Evolutionary conservation across 2,329 filamentous ascomycete genomes (phyloP), one percentile per base, ranked within the genome.

Genomic region (Phaeosphaeriaceae sp.): DNA sequence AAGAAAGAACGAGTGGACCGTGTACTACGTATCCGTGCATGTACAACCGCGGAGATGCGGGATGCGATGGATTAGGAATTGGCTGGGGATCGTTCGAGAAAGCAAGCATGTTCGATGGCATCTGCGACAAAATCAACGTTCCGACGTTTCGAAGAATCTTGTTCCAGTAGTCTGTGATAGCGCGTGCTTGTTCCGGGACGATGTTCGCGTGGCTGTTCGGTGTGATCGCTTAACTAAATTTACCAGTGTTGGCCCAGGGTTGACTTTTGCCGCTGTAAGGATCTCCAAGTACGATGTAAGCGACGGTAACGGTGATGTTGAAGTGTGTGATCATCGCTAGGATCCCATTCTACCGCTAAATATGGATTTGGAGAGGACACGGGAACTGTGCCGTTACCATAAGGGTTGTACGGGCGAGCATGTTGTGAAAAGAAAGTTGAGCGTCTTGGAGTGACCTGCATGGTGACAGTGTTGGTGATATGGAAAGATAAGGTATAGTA

Each of bases 401-500:
- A 40, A 40, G 36, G 36, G 36, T 40, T 40, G 13, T 40, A n/a
- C 36, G 36, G 15, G 13, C 44, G 44, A 25, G 22, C 13, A 24
- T 48, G 22, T 48, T 25, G 46, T 48, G 46, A 33, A 7, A n/a
- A 20, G 11, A 21, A 17, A 25, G 33, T 33, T 25, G 24, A 33
- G 24, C 31, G 25, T 7, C 40, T 9, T 41, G 7, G 11, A 41
- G 15, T 24, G 25, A n/a, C 20, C 25, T 19, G 47, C 41, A 36
- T 13, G 19, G 24, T 24, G 22, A n/a, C 36, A 40, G 13, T 40
- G 36, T 40, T 40, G 13, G 33, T 49, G 17, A 48, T 48, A 20
- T 49, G 31, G 51, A 48, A 41, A 50, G 50, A 53, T 53, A 57
- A 53, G 55, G 46, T 27, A 57, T 45, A 57, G 45, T 53, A 41